A percentile compares a stretch with the other conserved stretches of the same genome.
Conservation (phyloP, 2,329 filamentous ascomycete species). For the Fusarium begoniae region DNA sequence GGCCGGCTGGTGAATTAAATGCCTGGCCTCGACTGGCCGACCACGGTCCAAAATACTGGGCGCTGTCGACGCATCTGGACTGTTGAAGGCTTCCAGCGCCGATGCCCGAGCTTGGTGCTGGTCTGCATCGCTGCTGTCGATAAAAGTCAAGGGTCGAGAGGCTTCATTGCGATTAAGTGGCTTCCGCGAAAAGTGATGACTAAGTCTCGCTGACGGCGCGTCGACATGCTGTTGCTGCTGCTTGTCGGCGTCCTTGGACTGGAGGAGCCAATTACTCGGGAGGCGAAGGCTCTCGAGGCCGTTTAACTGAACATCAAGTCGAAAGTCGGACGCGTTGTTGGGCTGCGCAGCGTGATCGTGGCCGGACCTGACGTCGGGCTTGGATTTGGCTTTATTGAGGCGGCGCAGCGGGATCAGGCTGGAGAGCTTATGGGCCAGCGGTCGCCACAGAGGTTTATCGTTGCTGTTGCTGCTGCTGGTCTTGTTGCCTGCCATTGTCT, state of each 20-base stretch:
- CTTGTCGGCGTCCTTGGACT: neutral
- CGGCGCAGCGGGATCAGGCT: neutral
- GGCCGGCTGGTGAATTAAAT: conserved; percentile 18
- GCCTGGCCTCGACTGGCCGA: conserved; percentile 11
- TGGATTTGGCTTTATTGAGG: conserved; percentile 11
- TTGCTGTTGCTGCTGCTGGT: neutral
- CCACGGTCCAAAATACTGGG: conserved; percentile 14
- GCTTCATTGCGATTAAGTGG: neutral
- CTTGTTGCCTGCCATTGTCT: conserved; percentile 17
- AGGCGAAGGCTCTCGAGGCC: conserved; percentile 9
- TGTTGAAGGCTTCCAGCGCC: neutral
- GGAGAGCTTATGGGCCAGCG: conserved; percentile 20
- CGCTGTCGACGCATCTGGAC: neutral
- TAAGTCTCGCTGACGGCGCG: neutral
- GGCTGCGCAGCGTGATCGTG: neutral
- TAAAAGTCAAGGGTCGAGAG: neutral
- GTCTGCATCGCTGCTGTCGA: neutral
- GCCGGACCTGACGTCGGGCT: neutral
- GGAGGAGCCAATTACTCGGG: conserved; percentile 18
- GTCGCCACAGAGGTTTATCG: conserved; percentile 20
- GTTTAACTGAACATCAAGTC: conserved; percentile 17
- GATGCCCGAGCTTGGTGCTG: neutral
- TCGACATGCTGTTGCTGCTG: neutral
- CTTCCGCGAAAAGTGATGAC: conserved; percentile 2
- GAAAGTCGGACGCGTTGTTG: neutral